Evolutionary conservation across 106 monocot genomes (phyloP).

Genomic region (Platanthera guangdongensis): DNA sequence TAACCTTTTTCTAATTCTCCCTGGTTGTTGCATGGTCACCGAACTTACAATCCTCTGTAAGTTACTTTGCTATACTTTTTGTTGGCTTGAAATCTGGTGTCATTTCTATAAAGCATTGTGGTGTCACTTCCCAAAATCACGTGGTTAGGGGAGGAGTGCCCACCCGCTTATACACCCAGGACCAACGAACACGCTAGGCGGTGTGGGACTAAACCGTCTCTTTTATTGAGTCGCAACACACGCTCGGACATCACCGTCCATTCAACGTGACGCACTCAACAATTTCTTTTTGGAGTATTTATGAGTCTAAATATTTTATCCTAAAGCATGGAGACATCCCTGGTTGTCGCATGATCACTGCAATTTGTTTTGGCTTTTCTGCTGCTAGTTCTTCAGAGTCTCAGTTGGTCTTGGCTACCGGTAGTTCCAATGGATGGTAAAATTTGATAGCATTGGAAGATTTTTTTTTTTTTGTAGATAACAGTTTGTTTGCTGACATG

Average conservation of each 20-base stretch:
- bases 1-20: too few species aligned
- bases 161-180: too few species aligned
- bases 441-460: background rate
- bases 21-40: conserved; percentile 80
- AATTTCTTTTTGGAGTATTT: conserved; percentile 79
- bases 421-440: conserved; percentile 89
- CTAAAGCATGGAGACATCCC: conserved; percentile 37
- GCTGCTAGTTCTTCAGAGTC: conserved; percentile 20
- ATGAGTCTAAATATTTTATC: conserved; percentile 40
- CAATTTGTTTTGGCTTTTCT: conserved; percentile 55
- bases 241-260: too few species aligned
- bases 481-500: background rate
- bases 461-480: background rate
- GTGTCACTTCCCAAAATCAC: too few species aligned
- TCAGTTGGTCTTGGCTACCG: conserved; percentile 55
- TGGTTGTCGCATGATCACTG: conserved; percentile 60
- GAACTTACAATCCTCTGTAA: conserved; percentile 30
- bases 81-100: conserved; percentile 75
- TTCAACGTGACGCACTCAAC: too few species aligned
- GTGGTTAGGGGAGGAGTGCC: too few species aligned
- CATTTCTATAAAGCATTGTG: too few species aligned
- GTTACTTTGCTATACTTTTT: conserved; percentile 56
- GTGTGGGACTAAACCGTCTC: too few species aligned
- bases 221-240: too few species aligned
- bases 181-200: too few species aligned